Percentiles rank a stretch among this genome's conserved stretches.
These are phyloP conservation scores for Phylloporus arenicola DNA, from an alignment of 768 basidiomycete species.

Conservation along the genomic window DNA sequence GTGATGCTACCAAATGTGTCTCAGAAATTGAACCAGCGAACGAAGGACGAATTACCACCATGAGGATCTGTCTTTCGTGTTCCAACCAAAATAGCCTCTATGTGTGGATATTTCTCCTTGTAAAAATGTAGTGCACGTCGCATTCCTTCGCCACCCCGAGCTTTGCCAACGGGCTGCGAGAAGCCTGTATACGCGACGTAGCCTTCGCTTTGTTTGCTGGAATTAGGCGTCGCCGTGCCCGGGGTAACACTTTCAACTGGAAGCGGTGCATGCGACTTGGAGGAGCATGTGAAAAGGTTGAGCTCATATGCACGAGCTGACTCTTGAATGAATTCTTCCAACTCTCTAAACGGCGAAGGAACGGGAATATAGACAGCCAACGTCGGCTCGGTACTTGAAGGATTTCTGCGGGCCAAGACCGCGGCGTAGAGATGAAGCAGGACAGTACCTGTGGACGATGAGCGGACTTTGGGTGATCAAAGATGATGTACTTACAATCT, in stretches of 20 bases:
- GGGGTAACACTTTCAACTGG: slow-evolving; percentile 46
- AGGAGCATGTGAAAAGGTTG: slow-evolving; percentile 50
- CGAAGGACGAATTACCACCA: slow-evolving; percentile 61
- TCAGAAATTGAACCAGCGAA: background rate
- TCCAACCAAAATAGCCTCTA: slow-evolving; percentile 83
- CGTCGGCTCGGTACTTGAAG: slow-evolving; percentile 41
- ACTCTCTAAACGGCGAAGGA: slow-evolving; percentile 76
- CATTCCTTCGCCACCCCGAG: slow-evolving; percentile 69
- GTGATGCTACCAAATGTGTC: slow-evolving; percentile 45
- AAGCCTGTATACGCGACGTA: slow-evolving; percentile 8
- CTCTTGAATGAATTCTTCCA: slow-evolving; percentile 79
- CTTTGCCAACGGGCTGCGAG: slow-evolving; percentile 42
- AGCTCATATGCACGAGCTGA: slow-evolving; percentile 62
- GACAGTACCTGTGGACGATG: slow-evolving; percentile 69
- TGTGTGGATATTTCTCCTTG: slow-evolving; percentile 57
- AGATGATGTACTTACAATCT: slow-evolving; percentile 65
- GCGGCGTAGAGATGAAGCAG: slow-evolving; percentile 84
- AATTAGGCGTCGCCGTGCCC: slow-evolving; percentile 25
- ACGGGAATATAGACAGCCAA: slow-evolving; percentile 84
- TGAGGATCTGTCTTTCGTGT: slow-evolving; percentile 89
- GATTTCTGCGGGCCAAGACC: slow-evolving; percentile 47
- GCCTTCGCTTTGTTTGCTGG: slow-evolving; percentile 7
- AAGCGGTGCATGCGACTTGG: slow-evolving; percentile 35
- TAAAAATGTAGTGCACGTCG: slow-evolving; percentile 69
- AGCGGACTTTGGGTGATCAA: background rate